Evolutionary conservation across 345 rosid genomes (phyloP), one percentile per base, ranked within the genome.

Genomic region (Populus alba): DNA sequence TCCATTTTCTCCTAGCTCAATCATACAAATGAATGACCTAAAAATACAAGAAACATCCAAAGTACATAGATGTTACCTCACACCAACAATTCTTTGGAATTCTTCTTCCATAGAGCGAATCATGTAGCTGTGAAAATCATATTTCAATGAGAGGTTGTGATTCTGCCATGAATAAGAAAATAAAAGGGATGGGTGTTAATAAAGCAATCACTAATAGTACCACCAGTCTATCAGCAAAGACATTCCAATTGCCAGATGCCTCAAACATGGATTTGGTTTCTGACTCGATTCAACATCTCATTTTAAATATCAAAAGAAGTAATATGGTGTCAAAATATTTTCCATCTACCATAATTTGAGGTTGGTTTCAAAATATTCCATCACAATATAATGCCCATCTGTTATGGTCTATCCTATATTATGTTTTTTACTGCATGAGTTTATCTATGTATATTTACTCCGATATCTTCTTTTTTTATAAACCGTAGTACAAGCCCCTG

Each of bases 71-170:
- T 17, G 62, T 80, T 84, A 92, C 99, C 98, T 94, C 71, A 96
- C 95, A 82, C 99, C 98, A 79, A 96, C 99, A 59, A 94, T 96
- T 77, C 82, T 89, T 72, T 90, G 97, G 84, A 96, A 94, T 83
- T 96, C 98, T 86, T 96, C 99, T 83, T 96, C 99, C 99, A 92
- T 96, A 61, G 99, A 91, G 66, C 99, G 97, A 75, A 94, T 85
- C 99, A 96, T 94, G 73, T 96, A 96, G 87, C 97, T 88, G 76
- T 94, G 98, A 82, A 96, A 96, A 87, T 96, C 98, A 73, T 94
- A 94, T 81, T 84, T 88, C 39, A 70, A 74, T 4, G 86, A 41
- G 77, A 96, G 93, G 82, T 91, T 81, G 89, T 96, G 99, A 81
- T 94, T 96, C 99, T 96, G 93, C 83, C 83, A 85, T 33, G 43